Conservation (phyloP, 1,284 basidiomycete species). For the Puccinia hordei region DNA sequence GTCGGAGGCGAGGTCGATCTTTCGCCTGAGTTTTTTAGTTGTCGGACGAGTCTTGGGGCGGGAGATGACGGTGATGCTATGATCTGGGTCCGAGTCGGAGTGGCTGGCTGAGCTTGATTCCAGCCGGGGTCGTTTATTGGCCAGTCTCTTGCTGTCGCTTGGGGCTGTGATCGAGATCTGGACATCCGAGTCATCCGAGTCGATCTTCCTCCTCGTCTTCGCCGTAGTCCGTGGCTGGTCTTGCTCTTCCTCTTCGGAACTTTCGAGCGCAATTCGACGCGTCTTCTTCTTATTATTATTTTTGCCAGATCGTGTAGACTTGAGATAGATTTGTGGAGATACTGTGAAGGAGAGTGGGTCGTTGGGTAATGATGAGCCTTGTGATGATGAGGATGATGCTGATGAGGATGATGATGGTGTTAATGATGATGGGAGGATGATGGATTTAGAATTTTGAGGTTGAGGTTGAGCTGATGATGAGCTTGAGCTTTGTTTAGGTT, state of each 20-base stretch:
- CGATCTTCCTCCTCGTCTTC: constrained; percentile 2
- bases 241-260: constrained; percentile 17
- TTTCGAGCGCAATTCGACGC: constrained; percentile 26
- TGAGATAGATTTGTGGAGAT: background rate
- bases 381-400: background rate
- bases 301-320: no score
- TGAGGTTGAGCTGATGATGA: background rate
- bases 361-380: background rate
- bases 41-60: constrained; percentile 1
- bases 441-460: background rate
- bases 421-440: background rate
- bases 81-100: constrained; percentile 4
- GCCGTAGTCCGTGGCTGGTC: background rate
- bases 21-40: constrained; percentile 12
- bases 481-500: background rate
- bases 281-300: constrained; percentile 21
- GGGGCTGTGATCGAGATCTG: background rate
- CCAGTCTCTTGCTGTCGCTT: background rate
- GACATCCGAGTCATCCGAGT: constrained; percentile 1
- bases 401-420: background rate
- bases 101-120: background rate
- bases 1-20: constrained; percentile 8
- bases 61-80: background rate
- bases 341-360: constrained; percentile 27
- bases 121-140: constrained; percentile 14